Percentiles rank a stretch among this genome's conserved stretches.
phyloP scores from a whole-genome alignment of 2,329 filamentous ascomycete genomes.

The Epichloe typhina region DNA sequence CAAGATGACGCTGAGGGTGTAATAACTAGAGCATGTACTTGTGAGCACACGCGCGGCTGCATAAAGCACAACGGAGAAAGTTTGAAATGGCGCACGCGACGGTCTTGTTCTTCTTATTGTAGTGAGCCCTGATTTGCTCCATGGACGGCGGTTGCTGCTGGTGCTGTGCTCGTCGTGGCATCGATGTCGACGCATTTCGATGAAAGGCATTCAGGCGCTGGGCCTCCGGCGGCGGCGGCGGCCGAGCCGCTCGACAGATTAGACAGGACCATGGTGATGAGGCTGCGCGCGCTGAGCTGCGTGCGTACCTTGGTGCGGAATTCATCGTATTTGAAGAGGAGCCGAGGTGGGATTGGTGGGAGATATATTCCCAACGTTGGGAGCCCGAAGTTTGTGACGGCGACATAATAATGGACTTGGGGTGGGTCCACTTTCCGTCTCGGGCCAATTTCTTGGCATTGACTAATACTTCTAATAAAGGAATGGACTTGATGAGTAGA shows the following conservation, averaged over 20 bases:
- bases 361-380: neutral
- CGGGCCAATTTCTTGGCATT: neutral
- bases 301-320: constrained; percentile 22
- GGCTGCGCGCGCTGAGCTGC: constrained; percentile 15
- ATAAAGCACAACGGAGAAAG: neutral
- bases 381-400: neutral
- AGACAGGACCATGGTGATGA: constrained; percentile 23
- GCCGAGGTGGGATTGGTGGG: neutral
- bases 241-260: constrained; percentile 23
- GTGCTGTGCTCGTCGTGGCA: constrained; percentile 11
- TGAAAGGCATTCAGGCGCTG: constrained; percentile 12
- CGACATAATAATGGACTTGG: neutral
- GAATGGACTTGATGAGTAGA: too few species aligned
- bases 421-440: neutral
- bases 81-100: constrained; percentile 24
- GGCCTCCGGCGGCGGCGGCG: constrained; percentile 10
- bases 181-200: constrained; percentile 20
- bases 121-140: constrained; percentile 51
- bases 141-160: constrained; percentile 30
- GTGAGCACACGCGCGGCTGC: neutral
- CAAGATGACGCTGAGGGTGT: constrained; percentile 63
- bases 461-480: too few species aligned
- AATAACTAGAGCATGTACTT: constrained; percentile 38
- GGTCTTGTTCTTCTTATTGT: constrained; percentile 54
- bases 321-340: constrained; percentile 22